Base-by-base conservation (phyloP, 140 eudicot genomes). In the Flaveria floridana region DNA sequence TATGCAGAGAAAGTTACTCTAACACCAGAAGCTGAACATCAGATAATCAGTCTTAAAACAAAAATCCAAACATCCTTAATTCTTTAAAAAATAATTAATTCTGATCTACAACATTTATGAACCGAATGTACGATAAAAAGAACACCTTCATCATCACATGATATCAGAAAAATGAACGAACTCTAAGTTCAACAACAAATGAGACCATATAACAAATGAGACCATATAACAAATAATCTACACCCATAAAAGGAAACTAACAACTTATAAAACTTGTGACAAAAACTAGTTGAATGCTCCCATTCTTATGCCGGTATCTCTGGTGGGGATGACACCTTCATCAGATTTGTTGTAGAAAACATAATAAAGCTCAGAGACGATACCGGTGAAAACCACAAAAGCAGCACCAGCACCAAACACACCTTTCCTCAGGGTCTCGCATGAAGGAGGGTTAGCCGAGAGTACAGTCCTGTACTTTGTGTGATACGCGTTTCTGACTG, bases 371-470 rank as follows among this genome's bases (percentile, higher is more conserved):
- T 92, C 96, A 2, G 97, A 92, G 25, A 86, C 58, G n/a, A 92
- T 86, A 8, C 96, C 97, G 1, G 97, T 92, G 78, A 92, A 80
- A 16, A 92, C 88, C 50, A 89, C 83, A 69, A 92, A 87, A 7
- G 97, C 96, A n/a, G 97, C 95, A 61, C 88, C 96, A 0, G 96
- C 95, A 39, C 87, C 97, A 76, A 92, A 92, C 57, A 91, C 96
- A 3, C 96, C 97, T 86, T 85, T 92, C 57, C 96, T 87, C 75
- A 92, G 57, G 23, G 89, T 87, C 83, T 87, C 92, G 41, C 97
- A 92, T 6, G 95, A 87, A 34, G 90, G 97, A 63, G 93, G 95
- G 57, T 80, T 34, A 0, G 66, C 75, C 0, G 82, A 42, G 5
- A 87, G 46, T 21, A 75, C 74, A 6, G 79, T 76, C 63, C 91